A percentile compares a stretch with the other conserved stretches of the same genome.
Conservation (phyloP, 176 grass and related monocot species). For the Oryza australiensis region DNA sequence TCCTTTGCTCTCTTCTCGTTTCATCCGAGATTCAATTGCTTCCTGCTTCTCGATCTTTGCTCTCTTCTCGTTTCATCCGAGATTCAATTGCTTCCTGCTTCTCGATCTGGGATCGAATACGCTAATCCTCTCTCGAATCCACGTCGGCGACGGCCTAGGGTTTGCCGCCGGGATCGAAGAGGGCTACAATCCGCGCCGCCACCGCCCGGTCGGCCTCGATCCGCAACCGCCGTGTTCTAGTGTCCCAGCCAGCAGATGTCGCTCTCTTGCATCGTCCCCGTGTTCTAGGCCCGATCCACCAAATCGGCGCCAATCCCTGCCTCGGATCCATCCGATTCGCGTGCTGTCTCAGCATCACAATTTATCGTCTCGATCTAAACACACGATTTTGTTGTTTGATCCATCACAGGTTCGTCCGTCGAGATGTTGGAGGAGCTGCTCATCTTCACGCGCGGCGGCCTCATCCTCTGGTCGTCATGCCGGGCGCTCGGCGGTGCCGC, state of each 20-base stretch:
- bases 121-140: neutral
- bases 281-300: neutral
- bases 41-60: neutral
- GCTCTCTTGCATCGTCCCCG: no score
- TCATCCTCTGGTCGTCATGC: conserved; percentile 96
- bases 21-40: neutral
- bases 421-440: conserved; percentile 95
- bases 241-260: no score
- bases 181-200: no score
- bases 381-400: neutral
- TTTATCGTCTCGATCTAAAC: neutral
- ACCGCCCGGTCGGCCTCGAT: no score
- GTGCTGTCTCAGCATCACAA: neutral
- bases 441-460: conserved; percentile 88
- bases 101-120: neutral
- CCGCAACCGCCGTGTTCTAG: no score
- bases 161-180: no score
- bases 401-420: neutral
- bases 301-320: neutral
- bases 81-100: neutral
- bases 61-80: neutral
- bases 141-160: no score
- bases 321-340: neutral
- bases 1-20: no score
- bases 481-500: conserved; percentile 50